Base-by-base conservation (phyloP, 257 asterid genomes). In the Ballota nigra region DNA sequence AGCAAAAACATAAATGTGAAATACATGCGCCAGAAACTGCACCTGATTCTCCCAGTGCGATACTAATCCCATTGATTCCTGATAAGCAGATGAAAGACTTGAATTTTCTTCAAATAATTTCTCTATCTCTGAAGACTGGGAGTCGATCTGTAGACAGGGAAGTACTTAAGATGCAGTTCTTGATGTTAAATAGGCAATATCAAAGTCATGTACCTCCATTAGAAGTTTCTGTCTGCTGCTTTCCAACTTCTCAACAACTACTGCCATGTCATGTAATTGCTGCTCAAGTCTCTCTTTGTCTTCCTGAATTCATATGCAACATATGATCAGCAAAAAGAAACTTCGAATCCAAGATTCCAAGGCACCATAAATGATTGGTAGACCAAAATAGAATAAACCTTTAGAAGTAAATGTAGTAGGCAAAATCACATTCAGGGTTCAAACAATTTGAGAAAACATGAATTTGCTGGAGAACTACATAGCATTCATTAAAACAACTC, bases 61-160 rank as follows among this genome's bases (percentile, higher is more conserved):
- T 20, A 82, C 92, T 70, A 85, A 75, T 58, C 89, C 89, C 66
- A 72, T 59, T 63, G 99, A 88, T 75, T 94, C 97, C 72, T 91
- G 93, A 87, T 86, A 86, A 74, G 96, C 91, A 45, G 91, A 85
- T 28, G 91, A 79, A 56, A 91, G 92, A 74, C 76, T 82, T 58
- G 96, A 85, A 75, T 87, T 94, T 80, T 94, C 99, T 79, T 91
- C 97, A 5, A 91, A 91, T 51, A 94, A 85, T 74, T 80, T 86
- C 89, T 94, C 99, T 76, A 94, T 91, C 79, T 94, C 99, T 16
- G 97, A 82, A 71, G 99, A 94, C 68, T 94, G 99, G 66, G 99
- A 94, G 79, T 94, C 99, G 57, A 94, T 86, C 99, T 94, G 87
- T 40, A 73, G 72, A 75, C 49, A 80, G 34, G 77, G 20, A 76